Evolutionary conservation across 441 rosid genomes (phyloP), one percentile per base, ranked within the genome.

Genomic region (Theobroma grandiflorum): DNA sequence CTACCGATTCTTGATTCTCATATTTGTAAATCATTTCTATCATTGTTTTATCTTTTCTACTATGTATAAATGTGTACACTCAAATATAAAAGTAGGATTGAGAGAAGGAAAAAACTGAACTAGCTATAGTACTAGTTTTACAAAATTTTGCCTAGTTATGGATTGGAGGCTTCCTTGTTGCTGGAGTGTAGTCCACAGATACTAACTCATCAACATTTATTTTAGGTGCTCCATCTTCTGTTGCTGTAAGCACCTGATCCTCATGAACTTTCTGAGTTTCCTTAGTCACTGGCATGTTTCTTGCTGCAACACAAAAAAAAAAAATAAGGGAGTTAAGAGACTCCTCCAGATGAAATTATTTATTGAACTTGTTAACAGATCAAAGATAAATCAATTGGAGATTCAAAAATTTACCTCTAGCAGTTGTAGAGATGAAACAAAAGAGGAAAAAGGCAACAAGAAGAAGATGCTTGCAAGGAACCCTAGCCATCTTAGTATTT

Each of bases 121-220:
- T 49, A 75, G 49, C 35, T 63, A 31, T 53, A 37, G 35, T 38
- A 35, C 50, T 57, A 57, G 52, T 38, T 47, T 38, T 49, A 20
- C 77, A 82, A 80, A 73, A 81, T 31, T 42, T 74, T 6, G 20
- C 52, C 75, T 80, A 90, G 77, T 92, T 92, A 65, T 92, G 96
- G 78, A 90, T 91, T 5, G 96, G 96, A 79, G 94, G 91, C 85
- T 86, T 92, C 79, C 82, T 90, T 72, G 85, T 89, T 2, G 91
- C 91, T 8, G 91, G 91, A 53, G 89, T 83, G 82, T 92, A 92
- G 76, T 92, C 96, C 86, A 84, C 80, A 22, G 86, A 79, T 0
- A 70, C 65, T 67, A 91, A 65, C 6, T 89, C 93, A 35, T 88
- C 88, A 4, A 37, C 84, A 35, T 8, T 59, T 4, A 42, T 75